Base-by-base conservation (phyloP, 495 filamentous ascomycete genomes). In the Penicillium robsamsonii region DNA sequence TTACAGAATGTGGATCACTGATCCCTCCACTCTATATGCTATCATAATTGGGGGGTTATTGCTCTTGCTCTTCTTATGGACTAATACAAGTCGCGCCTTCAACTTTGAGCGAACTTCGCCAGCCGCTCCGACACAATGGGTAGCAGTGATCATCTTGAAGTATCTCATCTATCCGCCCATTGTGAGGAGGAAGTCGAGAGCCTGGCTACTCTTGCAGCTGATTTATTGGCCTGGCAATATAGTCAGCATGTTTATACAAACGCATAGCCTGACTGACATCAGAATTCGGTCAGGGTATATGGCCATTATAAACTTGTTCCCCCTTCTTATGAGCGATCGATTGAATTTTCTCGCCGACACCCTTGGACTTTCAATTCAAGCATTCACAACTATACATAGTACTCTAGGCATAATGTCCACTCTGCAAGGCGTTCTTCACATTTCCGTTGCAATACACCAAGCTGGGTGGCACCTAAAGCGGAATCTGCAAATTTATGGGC, bases 221-320 rank as follows among this genome's bases (percentile, higher is more conserved):
- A 50, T 54, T 24, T 59, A 59, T 41, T 59, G 38, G 44, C 33
- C 44, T n/a, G 22, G 29, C 5, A 59, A 35, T 24, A 8, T 55
- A 13, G 53, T 20, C 12, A 43, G 50, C 30, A 55, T 31, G 22
- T 50, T 59, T 53, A 47, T 59, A 27, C 7, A 15, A 25, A 33
- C 45, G 11, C 15, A 43, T 38, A 47, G 50, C 18, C 33, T 55
- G 10, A 33, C 20, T 41, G 37, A 31, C 1, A 59, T 59, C 40
- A 44, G 27, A 12, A 30, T 38, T 31, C 50, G 57, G 7, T 50
- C 45, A 22, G 57, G 31, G 12, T 54, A 54, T 41, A 30, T 59
- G 24, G 57, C 57, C 12, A 48, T 59, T 24, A 18, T 45, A 11
- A 59, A 59, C 25, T 45, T 59, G 15, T 30, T 59, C 13, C 57